Percentiles rank a stretch among this genome's conserved stretches.
These are phyloP conservation scores for Colletotrichum sp. DNA, from an alignment of 2,329 filamentous ascomycete species.

Conservation along the genomic window DNA sequence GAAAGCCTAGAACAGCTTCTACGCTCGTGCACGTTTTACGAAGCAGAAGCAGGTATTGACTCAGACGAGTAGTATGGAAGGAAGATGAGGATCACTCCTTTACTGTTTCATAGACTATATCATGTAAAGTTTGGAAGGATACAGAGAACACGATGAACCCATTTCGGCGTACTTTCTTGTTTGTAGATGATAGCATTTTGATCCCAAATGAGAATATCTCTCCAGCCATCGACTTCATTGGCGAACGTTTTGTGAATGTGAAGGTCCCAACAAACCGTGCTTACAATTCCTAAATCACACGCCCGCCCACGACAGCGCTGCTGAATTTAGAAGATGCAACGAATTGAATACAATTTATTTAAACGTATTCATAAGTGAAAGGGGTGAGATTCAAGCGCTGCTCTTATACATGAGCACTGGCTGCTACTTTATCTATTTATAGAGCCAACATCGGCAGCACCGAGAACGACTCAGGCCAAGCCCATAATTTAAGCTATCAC, in stretches of 20 bases:
- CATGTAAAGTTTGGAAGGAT: accelerated
- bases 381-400: background rate
- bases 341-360: background rate
- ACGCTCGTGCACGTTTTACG: no score
- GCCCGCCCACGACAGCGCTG: no score
- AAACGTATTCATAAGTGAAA: background rate
- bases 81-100: no score
- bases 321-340: background rate
- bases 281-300: background rate
- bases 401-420: accelerated
- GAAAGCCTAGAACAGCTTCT: no score
- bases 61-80: no score
- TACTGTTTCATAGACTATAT: no score
- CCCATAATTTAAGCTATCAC: background rate
- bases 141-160: no score
- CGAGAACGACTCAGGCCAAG: background rate
- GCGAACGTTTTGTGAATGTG: no score
- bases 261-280: no score
- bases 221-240: no score
- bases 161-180: no score
- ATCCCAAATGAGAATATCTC: accelerated
- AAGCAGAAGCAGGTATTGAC: accelerated
- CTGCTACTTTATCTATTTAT: background rate
- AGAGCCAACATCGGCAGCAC: background rate
- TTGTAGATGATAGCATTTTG: no score